Evolutionary conservation across 371 early-diverging fungal genomes (phyloP).

Genomic region (Mucor ambiguus): DNA sequence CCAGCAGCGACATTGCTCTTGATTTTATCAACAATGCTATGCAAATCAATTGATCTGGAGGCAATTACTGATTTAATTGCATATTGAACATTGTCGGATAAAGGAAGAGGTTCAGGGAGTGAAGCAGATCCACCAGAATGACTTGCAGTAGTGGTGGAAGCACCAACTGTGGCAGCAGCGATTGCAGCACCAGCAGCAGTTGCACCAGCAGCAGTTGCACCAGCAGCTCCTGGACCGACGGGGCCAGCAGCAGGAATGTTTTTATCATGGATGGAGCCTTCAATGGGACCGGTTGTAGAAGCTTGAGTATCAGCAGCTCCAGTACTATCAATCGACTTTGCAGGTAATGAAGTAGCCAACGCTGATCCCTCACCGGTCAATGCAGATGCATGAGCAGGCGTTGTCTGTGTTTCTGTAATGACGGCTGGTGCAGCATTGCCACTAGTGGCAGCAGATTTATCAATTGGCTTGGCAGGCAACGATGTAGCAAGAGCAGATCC

Average conservation of each 20-base stretch:
- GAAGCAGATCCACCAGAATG: not conserved
- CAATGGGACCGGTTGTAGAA: not conserved
- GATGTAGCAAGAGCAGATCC: not conserved
- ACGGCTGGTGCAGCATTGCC: not conserved
- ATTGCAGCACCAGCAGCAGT: conserved; percentile 5
- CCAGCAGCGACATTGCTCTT: conserved; percentile 3
- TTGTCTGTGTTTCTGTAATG: not conserved
- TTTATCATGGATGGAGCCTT: not conserved
- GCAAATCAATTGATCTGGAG: conserved; percentile 13
- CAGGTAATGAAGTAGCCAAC: not conserved
- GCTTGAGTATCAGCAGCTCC: not conserved
- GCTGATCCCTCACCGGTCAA: not conserved
- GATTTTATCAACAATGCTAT: conserved; percentile 8
- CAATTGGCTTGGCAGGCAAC: conserved; percentile 2
- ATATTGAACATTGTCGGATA: conserved; percentile 12
- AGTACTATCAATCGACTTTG: not conserved
- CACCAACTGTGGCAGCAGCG: not conserved
- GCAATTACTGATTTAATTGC: conserved; percentile 9
- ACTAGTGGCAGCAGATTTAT: no score
- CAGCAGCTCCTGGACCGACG: conserved; percentile 3
- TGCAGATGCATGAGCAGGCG: not conserved
- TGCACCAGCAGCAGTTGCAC: not conserved
- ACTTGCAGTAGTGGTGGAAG: not conserved
- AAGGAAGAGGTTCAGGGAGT: conserved; percentile 6
- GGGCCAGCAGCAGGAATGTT: conserved; percentile 2